A percentile compares a stretch with the other conserved stretches of the same genome.
Evolutionary conservation across 2,329 filamentous ascomycete genomes (phyloP).

Genomic region (Beauveria varroae): DNA sequence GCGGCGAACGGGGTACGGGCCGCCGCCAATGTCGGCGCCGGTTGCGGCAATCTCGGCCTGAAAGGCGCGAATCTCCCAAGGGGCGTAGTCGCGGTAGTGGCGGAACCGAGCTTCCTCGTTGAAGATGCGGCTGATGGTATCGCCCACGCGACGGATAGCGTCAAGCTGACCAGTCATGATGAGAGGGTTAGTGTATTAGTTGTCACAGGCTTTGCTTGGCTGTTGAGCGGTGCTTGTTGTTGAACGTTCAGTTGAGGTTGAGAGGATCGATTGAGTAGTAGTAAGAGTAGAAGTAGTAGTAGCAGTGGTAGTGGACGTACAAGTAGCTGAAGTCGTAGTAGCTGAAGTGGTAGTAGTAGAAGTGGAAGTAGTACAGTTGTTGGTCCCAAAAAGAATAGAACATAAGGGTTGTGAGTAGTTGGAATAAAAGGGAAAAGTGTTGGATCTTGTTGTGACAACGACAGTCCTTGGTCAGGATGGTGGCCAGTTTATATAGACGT

Average conservation of each 20-base stretch:
- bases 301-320: no score
- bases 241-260: no score
- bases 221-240: no score
- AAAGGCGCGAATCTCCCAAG: neutral
- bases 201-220: neutral
- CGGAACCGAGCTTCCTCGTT: neutral
- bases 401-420: neutral
- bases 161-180: neutral
- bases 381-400: no score
- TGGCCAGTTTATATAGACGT: neutral
- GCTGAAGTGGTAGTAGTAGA: neutral
- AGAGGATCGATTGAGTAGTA: no score
- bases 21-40: neutral
- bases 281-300: no score
- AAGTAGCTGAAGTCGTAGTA: no score
- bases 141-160: neutral
- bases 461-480: neutral
- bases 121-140: neutral
- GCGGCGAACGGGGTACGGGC: neutral
- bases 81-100: neutral
- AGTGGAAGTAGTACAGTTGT: neutral
- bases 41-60: neutral
- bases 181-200: no score
- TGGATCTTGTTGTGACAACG: neutral
- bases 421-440: neutral